Conservation (phyloP, 164 flowering plant genomes). For the Vitis cinerea region DNA sequence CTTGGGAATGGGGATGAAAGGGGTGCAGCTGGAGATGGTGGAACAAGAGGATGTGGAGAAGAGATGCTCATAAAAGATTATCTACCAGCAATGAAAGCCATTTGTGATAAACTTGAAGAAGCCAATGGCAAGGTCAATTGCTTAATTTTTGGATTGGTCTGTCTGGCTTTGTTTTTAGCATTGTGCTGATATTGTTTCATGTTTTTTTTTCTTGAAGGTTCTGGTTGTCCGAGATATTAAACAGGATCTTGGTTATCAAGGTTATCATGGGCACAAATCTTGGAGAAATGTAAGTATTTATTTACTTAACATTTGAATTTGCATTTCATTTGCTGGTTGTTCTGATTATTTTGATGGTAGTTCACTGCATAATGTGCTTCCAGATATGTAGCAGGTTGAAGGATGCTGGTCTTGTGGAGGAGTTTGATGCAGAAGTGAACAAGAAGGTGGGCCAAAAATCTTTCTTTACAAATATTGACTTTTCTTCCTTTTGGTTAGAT, state of each 20-base stretch:
- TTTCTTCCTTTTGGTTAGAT: not conserved
- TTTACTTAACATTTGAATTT: constrained; percentile 1
- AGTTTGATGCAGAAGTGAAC: constrained; percentile 60
- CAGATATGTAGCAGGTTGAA: constrained; percentile 71
- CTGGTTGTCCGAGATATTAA: constrained; percentile 85
- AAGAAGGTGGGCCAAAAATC: constrained; percentile 46
- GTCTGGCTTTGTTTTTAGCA: not conserved
- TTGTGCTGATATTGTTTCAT: constrained; percentile 9
- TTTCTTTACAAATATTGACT: not conserved
- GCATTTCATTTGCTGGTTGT: not conserved
- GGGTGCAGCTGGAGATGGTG: constrained; percentile 24
- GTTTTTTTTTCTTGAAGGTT: constrained; percentile 47
- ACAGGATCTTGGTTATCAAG: constrained; percentile 66
- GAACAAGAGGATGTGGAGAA: constrained; percentile 37
- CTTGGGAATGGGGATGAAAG: constrained; percentile 26
- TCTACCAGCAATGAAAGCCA: constrained; percentile 70
- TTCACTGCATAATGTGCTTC: constrained; percentile 12
- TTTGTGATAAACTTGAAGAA: constrained; percentile 81
- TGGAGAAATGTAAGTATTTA: constrained; percentile 72
- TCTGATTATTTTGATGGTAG: constrained; percentile 1
- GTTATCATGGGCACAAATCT: constrained; percentile 54
- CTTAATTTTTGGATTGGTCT: not conserved
- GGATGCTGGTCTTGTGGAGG: constrained; percentile 70
- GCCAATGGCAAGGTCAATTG: constrained; percentile 72
- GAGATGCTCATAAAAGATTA: constrained; percentile 70